Percentiles rank a stretch among this genome's conserved stretches.
Conservation (phyloP, 441 rosid genomes). For the Euphorbia celastroides region DNA sequence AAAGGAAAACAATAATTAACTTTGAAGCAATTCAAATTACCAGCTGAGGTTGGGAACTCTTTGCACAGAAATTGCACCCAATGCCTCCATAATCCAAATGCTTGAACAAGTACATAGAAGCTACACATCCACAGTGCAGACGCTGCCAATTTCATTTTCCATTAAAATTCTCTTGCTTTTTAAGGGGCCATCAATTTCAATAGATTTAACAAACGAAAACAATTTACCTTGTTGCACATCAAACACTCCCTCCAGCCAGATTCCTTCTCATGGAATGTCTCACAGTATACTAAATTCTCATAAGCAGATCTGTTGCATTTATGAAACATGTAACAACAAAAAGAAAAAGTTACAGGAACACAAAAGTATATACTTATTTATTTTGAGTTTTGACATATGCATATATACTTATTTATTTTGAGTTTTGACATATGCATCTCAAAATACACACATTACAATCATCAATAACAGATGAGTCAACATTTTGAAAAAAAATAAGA, state of each 20-base stretch:
- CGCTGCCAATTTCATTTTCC: conserved; percentile 40
- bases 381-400: not conserved
- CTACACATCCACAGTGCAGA: conserved; percentile 95
- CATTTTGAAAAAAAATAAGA: not conserved
- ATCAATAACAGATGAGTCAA: not conserved
- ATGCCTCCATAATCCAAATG: conserved; percentile 79
- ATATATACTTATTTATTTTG: not conserved
- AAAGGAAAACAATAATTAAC: not conserved
- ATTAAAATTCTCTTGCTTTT: conserved; percentile 3
- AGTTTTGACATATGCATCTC: not conserved
- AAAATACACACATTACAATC: not conserved
- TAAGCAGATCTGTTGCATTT: conserved; percentile 53
- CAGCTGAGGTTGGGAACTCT: conserved; percentile 32
- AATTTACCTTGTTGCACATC: conserved; percentile 54
- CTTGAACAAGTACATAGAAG: conserved; percentile 50
- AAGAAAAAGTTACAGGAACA: conserved; percentile 3
- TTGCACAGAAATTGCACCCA: conserved; percentile 60
- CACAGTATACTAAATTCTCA: conserved; percentile 57
- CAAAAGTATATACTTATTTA: not conserved
- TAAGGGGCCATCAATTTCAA: not conserved
- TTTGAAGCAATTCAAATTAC: conserved; percentile 35
- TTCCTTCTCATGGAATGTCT: conserved; percentile 65
- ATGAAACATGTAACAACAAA: conserved; percentile 5
- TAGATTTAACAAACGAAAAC: conserved; percentile 7
- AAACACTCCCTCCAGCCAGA: conserved; percentile 93